Base-by-base conservation (phyloP, 2,329 filamentous ascomycete species). In the Aureobasidium sp. region DNA sequence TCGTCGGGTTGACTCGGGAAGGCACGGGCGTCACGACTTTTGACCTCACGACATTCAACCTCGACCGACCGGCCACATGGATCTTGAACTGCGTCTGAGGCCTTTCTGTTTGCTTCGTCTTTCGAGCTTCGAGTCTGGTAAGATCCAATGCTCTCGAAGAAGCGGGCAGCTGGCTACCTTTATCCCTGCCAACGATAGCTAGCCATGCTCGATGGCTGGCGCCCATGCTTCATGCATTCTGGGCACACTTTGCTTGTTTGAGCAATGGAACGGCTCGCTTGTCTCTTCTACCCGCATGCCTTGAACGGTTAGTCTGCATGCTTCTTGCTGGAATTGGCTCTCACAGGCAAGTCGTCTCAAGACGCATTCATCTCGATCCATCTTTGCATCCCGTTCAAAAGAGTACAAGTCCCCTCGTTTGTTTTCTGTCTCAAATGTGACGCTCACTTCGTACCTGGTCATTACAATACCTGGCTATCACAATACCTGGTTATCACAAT, bases 1-100 rank as follows among this genome's bases (percentile, higher is more conserved):
- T 59, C 45, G 45, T 60, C 57, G 57, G 57, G 45, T 49, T 60
- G 57, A 50, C 45, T 50, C 57, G 57, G 57, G 45, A 60, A 40
- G 45, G 22, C 15, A 35, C 22, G 57, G 45, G 35, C 22, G 57
- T 17, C 57, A 59, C 12, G 35, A 50, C 33, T 60, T 50, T 40
- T 50, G 57, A 50, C 57, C 57, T 29, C 45, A 50, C 45, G 54
- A 60, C 37, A 19, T 50, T 24, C 44, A 42, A 40, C n/a, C n/a
- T 44, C 54, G 31, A 22, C 42, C 40, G 31, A 15, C 42, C 54
- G 31, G 29, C 54, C 42, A 22, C 50, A 59, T 47, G 42, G 44
- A 48, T 19, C 39, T 15, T 31, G 31, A 14, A 39, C 42, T 31
- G 29, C 39, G 53, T 45, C 45, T 24, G 53, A 44, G 19, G 39